These are phyloP conservation scores for Retiboletus fuscus DNA, from an alignment of 1,284 basidiomycete species.

Conservation along the genomic window DNA sequence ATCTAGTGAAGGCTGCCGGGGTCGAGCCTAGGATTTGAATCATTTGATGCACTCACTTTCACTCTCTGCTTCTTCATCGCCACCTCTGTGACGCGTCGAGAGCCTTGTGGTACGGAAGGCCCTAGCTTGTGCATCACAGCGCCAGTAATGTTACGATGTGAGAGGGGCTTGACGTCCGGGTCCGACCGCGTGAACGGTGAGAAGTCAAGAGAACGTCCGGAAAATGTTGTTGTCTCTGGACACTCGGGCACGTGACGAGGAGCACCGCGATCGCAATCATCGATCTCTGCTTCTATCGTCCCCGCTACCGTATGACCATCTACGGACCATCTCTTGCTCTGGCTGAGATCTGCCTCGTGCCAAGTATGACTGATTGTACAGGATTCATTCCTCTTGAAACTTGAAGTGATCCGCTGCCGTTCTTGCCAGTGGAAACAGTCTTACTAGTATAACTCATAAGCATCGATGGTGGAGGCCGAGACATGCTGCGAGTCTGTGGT, in stretches of 20 bases:
- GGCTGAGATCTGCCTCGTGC: constrained; percentile 74
- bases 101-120: constrained; percentile 18
- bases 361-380: constrained; percentile 74
- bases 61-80: constrained; percentile 42
- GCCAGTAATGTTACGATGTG: constrained; percentile 15
- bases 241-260: no score
- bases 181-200: no score
- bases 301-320: constrained; percentile 72
- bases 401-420: constrained; percentile 57
- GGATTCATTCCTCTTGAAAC: constrained; percentile 64
- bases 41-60: constrained; percentile 8
- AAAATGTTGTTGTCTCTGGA: no score
- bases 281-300: constrained; percentile 60
- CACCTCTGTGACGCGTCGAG: constrained; percentile 45
- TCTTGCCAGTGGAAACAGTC: no score
- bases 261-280: no score
- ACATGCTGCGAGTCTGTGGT: constrained; percentile 67
- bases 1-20: constrained; percentile 43
- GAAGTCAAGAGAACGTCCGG: no score
- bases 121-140: constrained; percentile 36
- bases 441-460: no score
- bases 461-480: constrained; percentile 76
- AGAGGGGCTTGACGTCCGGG: background rate
- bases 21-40: constrained; percentile 28
- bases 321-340: constrained; percentile 72